These are phyloP conservation scores for Alternaria angustiovoidea DNA, from an alignment of 2,329 filamentous ascomycete species.

Conservation along the genomic window DNA sequence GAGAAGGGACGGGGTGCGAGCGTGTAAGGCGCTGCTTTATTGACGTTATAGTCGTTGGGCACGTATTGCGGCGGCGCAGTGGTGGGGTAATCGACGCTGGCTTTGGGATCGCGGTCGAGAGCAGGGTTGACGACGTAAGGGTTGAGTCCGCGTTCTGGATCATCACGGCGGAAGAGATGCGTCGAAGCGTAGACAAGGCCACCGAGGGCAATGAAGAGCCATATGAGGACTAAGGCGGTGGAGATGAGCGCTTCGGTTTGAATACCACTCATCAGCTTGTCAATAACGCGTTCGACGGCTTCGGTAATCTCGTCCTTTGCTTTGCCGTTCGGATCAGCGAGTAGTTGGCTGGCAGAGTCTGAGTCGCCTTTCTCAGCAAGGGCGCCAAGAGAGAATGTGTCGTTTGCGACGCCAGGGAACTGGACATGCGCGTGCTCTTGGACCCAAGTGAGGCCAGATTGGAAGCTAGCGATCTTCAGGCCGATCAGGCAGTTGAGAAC, in stretches of 20 bases:
- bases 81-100: constrained; percentile 29
- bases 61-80: constrained; percentile 54
- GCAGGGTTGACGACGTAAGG: constrained; percentile 46
- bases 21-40: constrained; percentile 58
- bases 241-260: constrained; percentile 83
- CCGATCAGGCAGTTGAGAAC: constrained; percentile 88
- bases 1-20: constrained; percentile 55
- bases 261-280: constrained; percentile 72
- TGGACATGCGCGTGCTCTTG: constrained; percentile 83
- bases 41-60: constrained; percentile 53
- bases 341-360: constrained; percentile 71
- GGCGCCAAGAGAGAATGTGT: constrained; percentile 85
- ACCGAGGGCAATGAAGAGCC: constrained; percentile 77
- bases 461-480: constrained; percentile 83
- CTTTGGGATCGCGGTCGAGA: constrained; percentile 30
- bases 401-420: constrained; percentile 78
- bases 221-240: constrained; percentile 75
- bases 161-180: constrained; percentile 67
- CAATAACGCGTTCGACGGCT: constrained; percentile 74
- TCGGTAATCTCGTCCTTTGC: constrained; percentile 83
- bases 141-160: constrained; percentile 20
- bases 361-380: constrained; percentile 60
- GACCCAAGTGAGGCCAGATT: constrained; percentile 93
- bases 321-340: constrained; percentile 76
- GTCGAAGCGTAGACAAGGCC: constrained; percentile 73